These are phyloP conservation scores for Rostrohypoxylon terebratum DNA, from an alignment of 495 filamentous ascomycete species.

Conservation along the genomic window DNA sequence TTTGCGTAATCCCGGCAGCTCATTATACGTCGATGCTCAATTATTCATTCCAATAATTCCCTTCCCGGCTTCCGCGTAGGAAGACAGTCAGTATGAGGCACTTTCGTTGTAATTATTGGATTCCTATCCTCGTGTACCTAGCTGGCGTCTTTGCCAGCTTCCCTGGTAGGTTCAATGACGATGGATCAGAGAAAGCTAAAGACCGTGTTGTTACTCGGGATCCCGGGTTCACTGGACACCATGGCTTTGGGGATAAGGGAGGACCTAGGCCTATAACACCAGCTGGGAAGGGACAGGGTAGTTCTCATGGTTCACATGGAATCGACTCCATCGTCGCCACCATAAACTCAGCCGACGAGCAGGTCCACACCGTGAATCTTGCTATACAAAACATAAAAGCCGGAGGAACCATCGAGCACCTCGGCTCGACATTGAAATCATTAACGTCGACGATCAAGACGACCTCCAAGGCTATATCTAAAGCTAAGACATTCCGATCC, in stretches of 20 bases:
- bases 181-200: conserved; percentile 1
- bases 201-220: neutral
- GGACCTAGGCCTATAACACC: conserved; percentile 7
- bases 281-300: conserved; percentile 15
- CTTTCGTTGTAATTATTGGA: conserved; percentile 23
- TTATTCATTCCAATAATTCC: conserved; percentile 26
- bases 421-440: conserved; percentile 32
- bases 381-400: conserved; percentile 26
- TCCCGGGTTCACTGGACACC: neutral
- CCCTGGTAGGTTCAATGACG: conserved; percentile 23
- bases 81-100: conserved; percentile 36
- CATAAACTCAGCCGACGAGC: conserved; percentile 32
- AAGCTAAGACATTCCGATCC: conserved; percentile 8
- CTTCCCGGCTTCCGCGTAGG: conserved; percentile 19
- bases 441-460: conserved; percentile 27
- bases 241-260: conserved; percentile 6
- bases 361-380: conserved; percentile 26
- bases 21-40: neutral
- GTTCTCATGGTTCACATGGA: conserved; percentile 16
- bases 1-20: conserved; percentile 12
- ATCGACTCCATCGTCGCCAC: conserved; percentile 33
- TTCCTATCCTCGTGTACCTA: conserved; percentile 23
- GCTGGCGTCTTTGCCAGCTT: conserved; percentile 11
- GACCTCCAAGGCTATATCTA: conserved; percentile 17
- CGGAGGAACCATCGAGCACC: conserved; percentile 33